A percentile compares a stretch with the other conserved stretches of the same genome.
These are phyloP conservation scores for Russula olivacea DNA, from an alignment of 768 basidiomycete genomes.

Conservation along the genomic window DNA sequence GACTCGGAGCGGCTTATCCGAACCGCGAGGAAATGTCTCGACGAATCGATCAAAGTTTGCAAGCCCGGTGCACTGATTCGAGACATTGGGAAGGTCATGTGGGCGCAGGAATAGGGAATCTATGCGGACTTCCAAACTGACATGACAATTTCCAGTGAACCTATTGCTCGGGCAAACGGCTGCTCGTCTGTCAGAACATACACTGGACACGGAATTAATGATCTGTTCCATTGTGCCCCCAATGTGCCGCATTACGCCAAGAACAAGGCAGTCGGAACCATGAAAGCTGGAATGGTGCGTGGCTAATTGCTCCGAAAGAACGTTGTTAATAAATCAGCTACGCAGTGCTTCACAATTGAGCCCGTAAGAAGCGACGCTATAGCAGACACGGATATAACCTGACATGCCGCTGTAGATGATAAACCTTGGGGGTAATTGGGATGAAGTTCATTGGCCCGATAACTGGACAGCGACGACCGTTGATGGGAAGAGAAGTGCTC, in stretches of 20 bases:
- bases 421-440: slow-evolving; percentile 76
- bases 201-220: slow-evolving; percentile 86
- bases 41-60: slow-evolving; percentile 86
- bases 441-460: slow-evolving; percentile 82
- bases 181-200: slow-evolving; percentile 91
- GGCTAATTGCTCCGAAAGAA: slow-evolving; percentile 30
- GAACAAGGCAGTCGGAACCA: slow-evolving; percentile 86
- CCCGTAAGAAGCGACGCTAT: slow-evolving; percentile 44
- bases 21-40: slow-evolving; percentile 75
- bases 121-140: background rate
- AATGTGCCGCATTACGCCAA: slow-evolving; percentile 95
- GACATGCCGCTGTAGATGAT: slow-evolving; percentile 62
- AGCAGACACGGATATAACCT: slow-evolving; percentile 9
- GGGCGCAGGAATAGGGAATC: slow-evolving; percentile 32
- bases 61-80: slow-evolving; percentile 90
- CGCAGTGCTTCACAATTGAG: slow-evolving; percentile 61
- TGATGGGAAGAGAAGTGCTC: slow-evolving; percentile 88
- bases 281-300: slow-evolving; percentile 90
- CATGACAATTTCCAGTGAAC: slow-evolving; percentile 50
- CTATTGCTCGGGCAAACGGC: slow-evolving; percentile 71
- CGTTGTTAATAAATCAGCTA: slow-evolving; percentile 24
- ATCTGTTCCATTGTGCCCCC: slow-evolving; percentile 78
- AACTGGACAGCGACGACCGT: slow-evolving; percentile 94
- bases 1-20: slow-evolving; percentile 78
- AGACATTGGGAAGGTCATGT: slow-evolving; percentile 85